Evolutionary conservation across 2,329 filamentous ascomycete genomes (phyloP).

Genomic region (Penicillium sp.): DNA sequence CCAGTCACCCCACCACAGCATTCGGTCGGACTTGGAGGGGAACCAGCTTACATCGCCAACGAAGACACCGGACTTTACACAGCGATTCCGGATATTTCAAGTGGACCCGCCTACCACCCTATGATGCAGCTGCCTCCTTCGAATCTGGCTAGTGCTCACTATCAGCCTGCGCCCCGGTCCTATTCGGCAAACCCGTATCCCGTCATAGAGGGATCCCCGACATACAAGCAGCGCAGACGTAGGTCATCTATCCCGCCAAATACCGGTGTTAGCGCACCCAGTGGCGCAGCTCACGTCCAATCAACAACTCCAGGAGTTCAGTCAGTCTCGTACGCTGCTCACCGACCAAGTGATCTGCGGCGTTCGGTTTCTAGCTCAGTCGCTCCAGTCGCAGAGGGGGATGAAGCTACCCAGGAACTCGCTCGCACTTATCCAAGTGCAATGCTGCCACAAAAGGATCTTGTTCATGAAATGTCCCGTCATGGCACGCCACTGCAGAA

Average conservation of each 20-base stretch:
- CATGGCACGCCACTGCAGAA: conserved; percentile 87
- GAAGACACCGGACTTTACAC: conserved; percentile 96
- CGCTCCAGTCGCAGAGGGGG: conserved; percentile 73
- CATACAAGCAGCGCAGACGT: conserved; percentile 94
- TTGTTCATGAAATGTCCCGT: conserved; percentile 74
- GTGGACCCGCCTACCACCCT: conserved; percentile 73
- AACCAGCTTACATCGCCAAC: conserved; percentile 96
- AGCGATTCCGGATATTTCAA: conserved; percentile 81
- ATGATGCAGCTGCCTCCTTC: conserved; percentile 89
- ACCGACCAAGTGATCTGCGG: conserved; percentile 85
- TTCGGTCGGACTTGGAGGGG: conserved; percentile 72
- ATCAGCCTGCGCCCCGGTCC: conserved; percentile 65
- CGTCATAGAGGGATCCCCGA: conserved; percentile 95
- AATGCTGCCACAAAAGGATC: conserved; percentile 72
- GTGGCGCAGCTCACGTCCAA: conserved; percentile 48
- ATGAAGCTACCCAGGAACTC: conserved; percentile 72
- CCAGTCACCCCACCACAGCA: conserved; percentile 95
- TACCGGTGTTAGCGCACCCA: conserved; percentile 67
- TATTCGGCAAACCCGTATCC: conserved; percentile 82
- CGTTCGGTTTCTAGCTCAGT: conserved; percentile 88
- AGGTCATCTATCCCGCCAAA: conserved; percentile 88
- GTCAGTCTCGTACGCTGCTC: conserved; percentile 56
- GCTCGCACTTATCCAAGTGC: conserved; percentile 69
- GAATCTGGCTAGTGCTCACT: conserved; percentile 76
- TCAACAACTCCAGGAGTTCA: conserved; percentile 37